These are phyloP conservation scores for Dendrocalamus sinicus DNA, from an alignment of 176 grass and related monocot species.

Conservation along the genomic window DNA sequence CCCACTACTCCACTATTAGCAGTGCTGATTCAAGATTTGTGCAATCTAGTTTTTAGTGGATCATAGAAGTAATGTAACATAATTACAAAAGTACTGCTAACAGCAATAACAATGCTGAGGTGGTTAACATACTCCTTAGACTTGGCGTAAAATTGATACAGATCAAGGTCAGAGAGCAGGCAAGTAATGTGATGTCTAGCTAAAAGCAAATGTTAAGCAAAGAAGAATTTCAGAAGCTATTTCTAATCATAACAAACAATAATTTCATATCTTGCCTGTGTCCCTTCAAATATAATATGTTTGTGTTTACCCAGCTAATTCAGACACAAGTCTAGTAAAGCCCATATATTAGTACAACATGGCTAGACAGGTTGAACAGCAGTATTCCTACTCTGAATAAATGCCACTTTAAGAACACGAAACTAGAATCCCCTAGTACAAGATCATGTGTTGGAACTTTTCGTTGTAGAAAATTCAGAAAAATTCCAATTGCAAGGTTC, in stretches of 20 bases:
- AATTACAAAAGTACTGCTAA: background rate
- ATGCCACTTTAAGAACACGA: background rate
- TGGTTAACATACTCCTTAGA: background rate
- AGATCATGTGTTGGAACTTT: background rate
- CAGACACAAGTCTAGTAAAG: background rate
- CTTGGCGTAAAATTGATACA: background rate
- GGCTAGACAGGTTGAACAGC: background rate
- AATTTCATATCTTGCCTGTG: background rate
- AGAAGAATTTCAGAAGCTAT: constrained; percentile 7
- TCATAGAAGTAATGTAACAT: background rate
- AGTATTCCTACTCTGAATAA: background rate
- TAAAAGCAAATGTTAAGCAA: background rate
- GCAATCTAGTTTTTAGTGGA: background rate
- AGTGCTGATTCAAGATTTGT: background rate
- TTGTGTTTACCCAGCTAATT: background rate
- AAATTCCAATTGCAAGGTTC: background rate
- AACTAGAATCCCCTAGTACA: background rate
- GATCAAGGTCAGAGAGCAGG: constrained; percentile 1
- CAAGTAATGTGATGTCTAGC: constrained; percentile 5
- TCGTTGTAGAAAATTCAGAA: background rate
- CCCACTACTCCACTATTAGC: background rate
- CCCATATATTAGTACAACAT: too few species aligned
- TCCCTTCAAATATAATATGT: background rate
- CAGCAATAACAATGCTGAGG: background rate
- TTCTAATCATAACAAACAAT: background rate